Evolutionary conservation across 345 rosid species (phyloP).

Genomic region (Eucalyptus cloeziana): DNA sequence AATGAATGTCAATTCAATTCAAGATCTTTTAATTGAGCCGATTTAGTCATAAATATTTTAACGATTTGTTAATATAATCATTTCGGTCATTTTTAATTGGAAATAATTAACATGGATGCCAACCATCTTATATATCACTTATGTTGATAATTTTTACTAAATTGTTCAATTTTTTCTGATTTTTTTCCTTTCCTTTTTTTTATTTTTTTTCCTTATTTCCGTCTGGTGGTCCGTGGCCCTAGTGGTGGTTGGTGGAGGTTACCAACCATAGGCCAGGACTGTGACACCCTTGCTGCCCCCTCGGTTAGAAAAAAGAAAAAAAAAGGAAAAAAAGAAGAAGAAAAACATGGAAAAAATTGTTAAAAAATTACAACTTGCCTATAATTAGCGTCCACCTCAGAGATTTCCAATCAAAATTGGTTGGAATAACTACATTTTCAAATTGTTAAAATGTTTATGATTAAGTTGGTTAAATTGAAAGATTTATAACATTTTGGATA

Average conservation of each 20-base stretch:
- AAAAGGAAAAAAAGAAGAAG: rapidly evolving
- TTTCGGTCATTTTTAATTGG: too few relatives aligned
- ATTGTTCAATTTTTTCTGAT: rapidly evolving
- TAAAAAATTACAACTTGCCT: too few relatives aligned
- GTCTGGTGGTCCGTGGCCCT: rapidly evolving
- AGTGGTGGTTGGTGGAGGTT: not conserved
- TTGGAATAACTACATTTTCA: too few relatives aligned
- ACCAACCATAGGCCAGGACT: not conserved
- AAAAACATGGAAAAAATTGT: not conserved
- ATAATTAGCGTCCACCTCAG: rapidly evolving
- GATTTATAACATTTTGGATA: too few relatives aligned
- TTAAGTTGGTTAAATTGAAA: not conserved
- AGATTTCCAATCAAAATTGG: not conserved
- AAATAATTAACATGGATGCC: too few relatives aligned
- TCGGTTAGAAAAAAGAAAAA: rapidly evolving
- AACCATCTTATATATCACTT: rapidly evolving
- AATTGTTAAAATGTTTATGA: too few relatives aligned
- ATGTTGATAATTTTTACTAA: too few relatives aligned
- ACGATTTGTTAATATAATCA: too few relatives aligned
- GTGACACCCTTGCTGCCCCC: not conserved
- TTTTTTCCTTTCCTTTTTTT: too few relatives aligned
- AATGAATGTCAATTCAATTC: too few relatives aligned
- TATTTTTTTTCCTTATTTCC: too few relatives aligned
- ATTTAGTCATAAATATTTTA: too few relatives aligned
- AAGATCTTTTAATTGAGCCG: not conserved